Conservation (phyloP, 139 green algal genomes). For the Coelastrella sp. region DNA sequence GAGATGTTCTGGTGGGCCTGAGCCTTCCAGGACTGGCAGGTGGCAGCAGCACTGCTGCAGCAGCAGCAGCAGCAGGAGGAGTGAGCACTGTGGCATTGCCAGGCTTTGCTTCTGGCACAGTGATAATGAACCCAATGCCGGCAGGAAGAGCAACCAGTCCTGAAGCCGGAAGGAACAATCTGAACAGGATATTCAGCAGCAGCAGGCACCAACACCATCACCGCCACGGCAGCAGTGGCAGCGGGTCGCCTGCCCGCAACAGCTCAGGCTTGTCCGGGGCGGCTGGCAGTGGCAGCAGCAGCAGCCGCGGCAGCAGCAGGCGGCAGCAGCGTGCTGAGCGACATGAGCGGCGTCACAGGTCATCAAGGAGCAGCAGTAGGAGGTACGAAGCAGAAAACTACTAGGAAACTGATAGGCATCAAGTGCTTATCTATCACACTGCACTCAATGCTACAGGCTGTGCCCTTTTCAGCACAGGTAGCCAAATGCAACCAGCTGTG, state of each 20-base stretch:
- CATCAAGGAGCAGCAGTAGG: background rate
- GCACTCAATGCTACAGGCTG: no score
- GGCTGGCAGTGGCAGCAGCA: background rate
- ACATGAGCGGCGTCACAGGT: background rate
- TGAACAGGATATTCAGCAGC: background rate
- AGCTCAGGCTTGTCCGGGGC: background rate
- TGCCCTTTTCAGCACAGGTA: no score
- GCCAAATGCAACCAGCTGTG: no score
- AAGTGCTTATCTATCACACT: no score
- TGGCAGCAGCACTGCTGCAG: background rate
- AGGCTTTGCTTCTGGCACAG: no score
- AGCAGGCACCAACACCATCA: background rate
- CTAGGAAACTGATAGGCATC: no score
- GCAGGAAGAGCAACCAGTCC: background rate
- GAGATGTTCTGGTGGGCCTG: background rate
- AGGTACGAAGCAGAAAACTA: background rate
- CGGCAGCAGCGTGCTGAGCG: background rate
- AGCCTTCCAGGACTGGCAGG: background rate
- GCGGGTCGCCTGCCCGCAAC: background rate
- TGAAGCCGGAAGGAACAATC: background rate
- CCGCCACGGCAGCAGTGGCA: background rate
- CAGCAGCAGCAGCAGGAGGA: slow-evolving; percentile 13
- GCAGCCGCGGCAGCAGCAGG: slow-evolving; percentile 15
- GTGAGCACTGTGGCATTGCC: background rate
- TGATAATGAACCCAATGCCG: no score